Base-by-base conservation (phyloP, 768 basidiomycete genomes). In the Russula sp. region DNA sequence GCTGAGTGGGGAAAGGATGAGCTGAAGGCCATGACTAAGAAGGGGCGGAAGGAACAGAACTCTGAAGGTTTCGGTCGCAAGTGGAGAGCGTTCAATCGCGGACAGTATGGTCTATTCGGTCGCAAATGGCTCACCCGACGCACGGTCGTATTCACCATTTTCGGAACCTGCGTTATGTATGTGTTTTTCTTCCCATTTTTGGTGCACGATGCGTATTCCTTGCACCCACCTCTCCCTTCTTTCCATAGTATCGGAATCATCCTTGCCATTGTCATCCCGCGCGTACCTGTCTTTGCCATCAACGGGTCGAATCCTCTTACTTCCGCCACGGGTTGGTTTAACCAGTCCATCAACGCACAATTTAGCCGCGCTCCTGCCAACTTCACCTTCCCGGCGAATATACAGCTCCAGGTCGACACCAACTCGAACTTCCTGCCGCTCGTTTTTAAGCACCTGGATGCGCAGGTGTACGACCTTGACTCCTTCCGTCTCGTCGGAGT, bases 1-100 rank as follows among this genome's bases (percentile, higher is more conserved):
- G 78, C 94, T 0, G 94, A 98, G 76, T 98, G 94, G 94, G 82
- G 82, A 28, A 84, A 85, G 56, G 77, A 81, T 22, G 94, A 98
- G 73, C 75, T 97, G 74, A 82, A 81, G 54, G 81, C 82, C 42
- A 89, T 92, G 83, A 89, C 88, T 1, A 88, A 86, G 71, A 76
- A 84, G 2, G 90, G 84, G 5, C 83, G 82, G 72, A 79, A 82
- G 32, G 88, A 92, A 74, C 78, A 81, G 56, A 84, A 84, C 72
- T 71, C 76, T 16, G 84, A 84, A 54, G 72, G 76, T 54, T 79
- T 85, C 62, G 76, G 71, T 60, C 79, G 82, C 57, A 82, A 84
- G 67, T 92, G 86, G 86, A 85, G 81, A 67, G 81, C 81, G 26
- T 96, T 88, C 86, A 87, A 83, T 64, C 81, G 92, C 61, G 91